Evolutionary conservation across 73 alveolate species (phyloP), one percentile per base, ranked within the genome.

Genomic region (Paramecium tetraurelia): DNA sequence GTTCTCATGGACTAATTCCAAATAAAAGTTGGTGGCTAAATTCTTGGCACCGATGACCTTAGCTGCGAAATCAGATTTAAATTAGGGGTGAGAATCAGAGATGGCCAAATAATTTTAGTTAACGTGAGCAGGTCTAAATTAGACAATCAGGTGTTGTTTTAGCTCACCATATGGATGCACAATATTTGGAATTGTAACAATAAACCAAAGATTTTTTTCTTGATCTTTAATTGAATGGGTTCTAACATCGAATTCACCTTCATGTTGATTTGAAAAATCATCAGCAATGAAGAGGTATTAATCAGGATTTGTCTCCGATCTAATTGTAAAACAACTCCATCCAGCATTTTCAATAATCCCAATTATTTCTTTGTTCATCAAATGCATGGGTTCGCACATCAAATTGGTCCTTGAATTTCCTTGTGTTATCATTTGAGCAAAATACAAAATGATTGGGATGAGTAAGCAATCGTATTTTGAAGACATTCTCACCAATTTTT

Each of bases 361-460:
- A 68, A 68, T 68, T 68, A 24, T 68, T 68, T 68, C 84, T 68
- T 22, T 68, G 3, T 1, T 68, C 84, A 68, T 68, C 84, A 68
- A 31, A 68, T 31, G 84, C 84, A 68, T 68, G 84, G 3, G 84
- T 31, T 68, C 84, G 7, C 4, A 68, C 84, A 68, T 68, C 84
- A 68, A 31, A 68, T 50, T 85, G 48, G 18, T 69, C 48, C 36
- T 59, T 38, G 18, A 48, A 85, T 85, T 76, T 76, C 59, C 93
- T 85, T 7, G 33, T 58, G 8, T 76, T 76, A n/a, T 85, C 93
- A 72, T 85, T 85, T 27, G 93, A 85, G 27, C 86, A 48, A 72
- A 85, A 85, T 2, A 85, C 72, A 76, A 16, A 85, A 59, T 85
- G 93, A 72, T 85, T 35, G 12, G 53, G 58, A 44, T 85, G n/a